A percentile compares a stretch with the other conserved stretches of the same genome.
phyloP scores from a whole-genome alignment of 495 filamentous ascomycete genomes.

The Penicillium longicatenatum region DNA sequence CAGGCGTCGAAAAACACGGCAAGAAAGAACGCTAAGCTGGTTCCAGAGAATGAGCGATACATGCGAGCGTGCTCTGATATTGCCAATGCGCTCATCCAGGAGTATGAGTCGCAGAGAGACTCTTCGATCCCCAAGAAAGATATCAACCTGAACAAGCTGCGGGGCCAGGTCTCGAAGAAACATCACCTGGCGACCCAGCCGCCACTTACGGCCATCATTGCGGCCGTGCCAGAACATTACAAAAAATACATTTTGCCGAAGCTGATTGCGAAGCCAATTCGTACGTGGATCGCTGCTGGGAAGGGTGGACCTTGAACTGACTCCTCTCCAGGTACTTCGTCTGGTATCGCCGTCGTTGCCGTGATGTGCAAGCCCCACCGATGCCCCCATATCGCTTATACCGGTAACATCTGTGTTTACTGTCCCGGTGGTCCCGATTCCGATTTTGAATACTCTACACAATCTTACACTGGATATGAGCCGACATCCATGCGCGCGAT shows the following conservation, averaged over 20 bases:
- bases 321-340: constrained; percentile 66
- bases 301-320: constrained; percentile 15
- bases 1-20: constrained; percentile 45
- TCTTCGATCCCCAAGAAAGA: constrained; percentile 72
- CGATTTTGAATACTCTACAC: constrained; percentile 98
- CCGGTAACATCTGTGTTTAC: constrained; percentile 98
- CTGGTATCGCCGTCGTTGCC: constrained; percentile 97
- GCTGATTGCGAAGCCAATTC: constrained; percentile 93
- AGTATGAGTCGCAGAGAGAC: constrained; percentile 78
- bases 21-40: constrained; percentile 71
- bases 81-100: constrained; percentile 87
- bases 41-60: constrained; percentile 91
- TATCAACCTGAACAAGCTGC: constrained; percentile 88
- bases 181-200: constrained; percentile 82
- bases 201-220: constrained; percentile 93
- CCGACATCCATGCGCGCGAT: constrained; percentile 98
- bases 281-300: constrained; percentile 45
- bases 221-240: constrained; percentile 95
- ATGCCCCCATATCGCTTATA: constrained; percentile 96
- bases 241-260: constrained; percentile 98
- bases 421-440: constrained; percentile 96
- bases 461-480: constrained; percentile 97
- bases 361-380: constrained; percentile 99
- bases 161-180: constrained; percentile 88
- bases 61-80: constrained; percentile 94